Evolutionary conservation across 1,139 yeast species (phyloP).

Genomic region (Zhuliangozyma blackwelliae): DNA sequence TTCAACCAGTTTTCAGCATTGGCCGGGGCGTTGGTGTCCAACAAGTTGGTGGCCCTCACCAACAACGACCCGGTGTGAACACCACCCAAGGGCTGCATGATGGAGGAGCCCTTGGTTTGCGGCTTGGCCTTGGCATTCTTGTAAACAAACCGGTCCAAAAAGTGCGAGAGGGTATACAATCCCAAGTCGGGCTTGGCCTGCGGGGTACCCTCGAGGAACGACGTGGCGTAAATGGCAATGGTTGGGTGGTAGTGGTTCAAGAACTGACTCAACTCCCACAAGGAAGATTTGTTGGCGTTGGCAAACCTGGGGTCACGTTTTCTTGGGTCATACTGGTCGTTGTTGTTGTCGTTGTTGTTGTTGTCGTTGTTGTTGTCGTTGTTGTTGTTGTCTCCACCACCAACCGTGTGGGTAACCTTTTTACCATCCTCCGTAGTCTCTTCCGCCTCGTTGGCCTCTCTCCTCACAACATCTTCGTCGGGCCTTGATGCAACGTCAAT

Average conservation of each 20-base stretch:
- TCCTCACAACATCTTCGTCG: slow-evolving; percentile 25
- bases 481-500: slow-evolving; percentile 39
- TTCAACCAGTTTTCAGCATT: slow-evolving; percentile 82
- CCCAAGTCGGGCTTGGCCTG: slow-evolving; percentile 80
- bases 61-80: slow-evolving; percentile 73
- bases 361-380: slow-evolving; percentile 7
- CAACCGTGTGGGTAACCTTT: slow-evolving; percentile 9
- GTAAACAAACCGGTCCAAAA: slow-evolving; percentile 92
- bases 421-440: slow-evolving; percentile 6
- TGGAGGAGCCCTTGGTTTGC: slow-evolving; percentile 72
- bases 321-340: slow-evolving; percentile 75
- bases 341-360: slow-evolving; percentile 11
- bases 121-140: slow-evolving; percentile 83
- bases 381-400: slow-evolving; percentile 20
- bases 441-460: slow-evolving; percentile 29
- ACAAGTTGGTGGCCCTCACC: slow-evolving; percentile 59
- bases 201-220: slow-evolving; percentile 44
- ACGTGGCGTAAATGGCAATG: slow-evolving; percentile 72
- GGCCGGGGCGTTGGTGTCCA: slow-evolving; percentile 53
- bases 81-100: slow-evolving; percentile 98
- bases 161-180: slow-evolving; percentile 80
- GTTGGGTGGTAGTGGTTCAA: slow-evolving; percentile 90
- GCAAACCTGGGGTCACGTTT: slow-evolving; percentile 91
- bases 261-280: slow-evolving; percentile 83
- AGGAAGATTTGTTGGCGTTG: slow-evolving; percentile 70